These are phyloP conservation scores for Fusarium poae DNA, from an alignment of 2,329 filamentous ascomycete species.

Conservation along the genomic window DNA sequence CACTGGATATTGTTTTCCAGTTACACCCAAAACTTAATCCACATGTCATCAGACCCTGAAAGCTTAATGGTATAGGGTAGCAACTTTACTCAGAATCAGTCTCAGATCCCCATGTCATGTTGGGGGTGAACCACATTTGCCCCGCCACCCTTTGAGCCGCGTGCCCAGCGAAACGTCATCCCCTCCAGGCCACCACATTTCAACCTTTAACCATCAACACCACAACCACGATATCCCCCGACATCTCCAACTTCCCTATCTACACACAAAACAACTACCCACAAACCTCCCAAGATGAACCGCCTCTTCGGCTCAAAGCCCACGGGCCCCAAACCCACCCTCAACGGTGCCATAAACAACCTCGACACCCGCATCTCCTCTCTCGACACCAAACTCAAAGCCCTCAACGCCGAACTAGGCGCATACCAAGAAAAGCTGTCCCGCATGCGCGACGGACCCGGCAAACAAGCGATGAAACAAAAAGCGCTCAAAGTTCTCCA, in stretches of 20 bases:
- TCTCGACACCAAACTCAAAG: constrained; percentile 94
- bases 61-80: constrained; percentile 7
- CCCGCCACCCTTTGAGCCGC: constrained; percentile 32
- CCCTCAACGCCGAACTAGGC: constrained; percentile 89
- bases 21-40: rapidly evolving
- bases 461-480: constrained; percentile 91
- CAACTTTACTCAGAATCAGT: background rate
- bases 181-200: constrained; percentile 42
- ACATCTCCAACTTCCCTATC: background rate
- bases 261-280: background rate
- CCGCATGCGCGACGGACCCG: constrained; percentile 96
- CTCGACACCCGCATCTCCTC: constrained; percentile 86
- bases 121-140: constrained; percentile 21
- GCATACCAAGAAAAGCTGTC: constrained; percentile 88
- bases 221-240: background rate
- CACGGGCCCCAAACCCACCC: constrained; percentile 89
- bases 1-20: rapidly evolving
- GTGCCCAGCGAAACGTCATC: constrained; percentile 47
- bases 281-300: constrained; percentile 76
- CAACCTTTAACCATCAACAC: constrained; percentile 10
- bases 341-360: constrained; percentile 84
- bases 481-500: constrained; percentile 96
- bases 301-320: constrained; percentile 92
- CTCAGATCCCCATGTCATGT: constrained; percentile 12
- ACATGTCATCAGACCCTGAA: background rate